Evolutionary conservation across 352 stramenopile genomes (phyloP), one percentile per base, ranked within the genome.

Genomic region (Thalassiosira sp.): DNA sequence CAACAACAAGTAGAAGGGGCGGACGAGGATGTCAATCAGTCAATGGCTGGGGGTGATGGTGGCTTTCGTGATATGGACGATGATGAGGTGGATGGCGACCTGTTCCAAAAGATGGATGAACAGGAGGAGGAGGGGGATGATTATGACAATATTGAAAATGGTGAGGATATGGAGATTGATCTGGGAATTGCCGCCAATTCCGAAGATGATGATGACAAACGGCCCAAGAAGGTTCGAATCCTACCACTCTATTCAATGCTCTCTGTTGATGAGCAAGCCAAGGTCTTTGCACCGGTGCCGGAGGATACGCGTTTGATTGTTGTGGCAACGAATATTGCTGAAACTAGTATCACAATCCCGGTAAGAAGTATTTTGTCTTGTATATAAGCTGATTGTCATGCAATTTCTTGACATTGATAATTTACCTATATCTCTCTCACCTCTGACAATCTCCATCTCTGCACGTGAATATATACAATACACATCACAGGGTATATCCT

Each of bases 291-390:
- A 15, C 68, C 95, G 1, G 89, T 95, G 0, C 94, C 95, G 1
- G 90, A 96, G 31, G 91, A 91, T 57, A 72, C 83, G 15, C 69
- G 97, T 1, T 82, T 98, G 20, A 93, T 99, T 40, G 96, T 99
- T 3, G 89, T 99, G 16, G 94, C 97, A 11, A 99, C 97, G 15
- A 99, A 99, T 79, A 97, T 99, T 43, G 96, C 97, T 0, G 97
- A 99, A 86, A 99, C 97, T 11, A 98, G 58, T 67, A 82, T 91
- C 40, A 91, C 79, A 11, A 89, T 90, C 53, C 79, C 84, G 58
- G 74, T 72, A 61, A 72, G 62, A n/a, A n/a, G n/a, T n/a, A n/a
- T n/a, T n/a, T n/a, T n/a, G n/a, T n/a, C n/a, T n/a, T n/a, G n/a
- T n/a, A n/a, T n/a, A n/a, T n/a, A n/a, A n/a, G n/a, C n/a, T n/a